These are phyloP conservation scores for Magnolia kwangsiensis DNA, from an alignment of 164 flowering plant genomes.

Conservation along the genomic window DNA sequence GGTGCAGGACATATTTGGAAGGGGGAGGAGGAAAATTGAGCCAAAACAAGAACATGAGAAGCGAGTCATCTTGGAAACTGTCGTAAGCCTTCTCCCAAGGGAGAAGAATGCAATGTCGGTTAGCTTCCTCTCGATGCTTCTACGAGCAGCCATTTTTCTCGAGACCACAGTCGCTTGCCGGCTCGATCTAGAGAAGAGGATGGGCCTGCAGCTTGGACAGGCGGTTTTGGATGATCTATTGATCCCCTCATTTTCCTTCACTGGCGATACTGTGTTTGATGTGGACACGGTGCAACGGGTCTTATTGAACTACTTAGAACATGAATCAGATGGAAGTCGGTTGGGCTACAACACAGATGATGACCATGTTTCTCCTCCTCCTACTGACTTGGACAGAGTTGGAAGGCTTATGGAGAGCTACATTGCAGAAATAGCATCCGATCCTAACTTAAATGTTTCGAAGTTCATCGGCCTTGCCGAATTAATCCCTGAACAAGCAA, in stretches of 20 bases:
- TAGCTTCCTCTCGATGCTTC: constrained; percentile 82
- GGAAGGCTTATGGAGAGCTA: constrained; percentile 84
- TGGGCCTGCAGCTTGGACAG: constrained; percentile 68
- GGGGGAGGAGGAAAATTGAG: constrained; percentile 73
- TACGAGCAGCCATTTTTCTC: constrained; percentile 72
- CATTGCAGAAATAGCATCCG: constrained; percentile 90
- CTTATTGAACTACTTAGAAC: constrained; percentile 62
- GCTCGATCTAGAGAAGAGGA: constrained; percentile 85
- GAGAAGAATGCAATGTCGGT: constrained; percentile 77
- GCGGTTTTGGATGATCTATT: constrained; percentile 89
- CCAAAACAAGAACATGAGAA: constrained; percentile 78
- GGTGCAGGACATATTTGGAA: constrained; percentile 72
- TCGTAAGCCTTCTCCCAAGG: constrained; percentile 84
- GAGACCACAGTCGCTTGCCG: constrained; percentile 90
- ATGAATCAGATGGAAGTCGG: constrained; percentile 37
- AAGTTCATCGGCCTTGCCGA: constrained; percentile 72
- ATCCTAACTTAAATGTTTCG: constrained; percentile 54
- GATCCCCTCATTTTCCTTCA: constrained; percentile 73
- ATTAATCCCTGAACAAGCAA: constrained; percentile 72
- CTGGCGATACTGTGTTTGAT: constrained; percentile 79
- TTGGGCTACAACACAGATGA: constrained; percentile 34
- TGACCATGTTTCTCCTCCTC: constrained; percentile 42
- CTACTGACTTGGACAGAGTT: constrained; percentile 58
- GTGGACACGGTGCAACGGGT: constrained; percentile 79
- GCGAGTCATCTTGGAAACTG: constrained; percentile 75